A percentile compares a stretch with the other conserved stretches of the same genome.
Evolutionary conservation across 1,284 basidiomycete genomes (phyloP).

Genomic region (Heterobasidion occidentale): DNA sequence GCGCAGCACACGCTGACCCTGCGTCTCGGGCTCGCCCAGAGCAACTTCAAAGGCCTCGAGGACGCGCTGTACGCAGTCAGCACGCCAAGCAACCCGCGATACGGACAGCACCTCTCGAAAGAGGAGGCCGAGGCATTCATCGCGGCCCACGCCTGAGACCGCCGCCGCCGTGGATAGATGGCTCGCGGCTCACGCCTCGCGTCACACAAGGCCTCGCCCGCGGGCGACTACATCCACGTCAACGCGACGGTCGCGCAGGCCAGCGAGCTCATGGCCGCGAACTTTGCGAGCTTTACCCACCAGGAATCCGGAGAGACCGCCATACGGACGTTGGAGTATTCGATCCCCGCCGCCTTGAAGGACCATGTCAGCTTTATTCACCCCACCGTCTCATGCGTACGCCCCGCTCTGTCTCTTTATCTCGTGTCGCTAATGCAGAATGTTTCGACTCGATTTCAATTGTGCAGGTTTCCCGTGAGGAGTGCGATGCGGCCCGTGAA

Average conservation of each 20-base stretch:
- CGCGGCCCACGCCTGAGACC: neutral
- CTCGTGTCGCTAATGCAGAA: no score
- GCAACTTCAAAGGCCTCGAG: neutral
- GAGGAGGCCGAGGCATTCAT: neutral
- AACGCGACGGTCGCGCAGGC: conserved; percentile 19
- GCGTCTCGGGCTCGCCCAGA: neutral
- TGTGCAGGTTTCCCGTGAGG: no score
- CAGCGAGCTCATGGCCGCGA: conserved; percentile 19
- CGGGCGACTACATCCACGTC: conserved; percentile 14
- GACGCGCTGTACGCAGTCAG: neutral
- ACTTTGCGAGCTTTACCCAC: conserved; percentile 24
- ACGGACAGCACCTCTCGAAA: neutral
- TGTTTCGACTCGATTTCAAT: no score
- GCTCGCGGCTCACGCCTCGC: neutral
- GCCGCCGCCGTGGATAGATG: neutral
- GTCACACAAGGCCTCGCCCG: neutral
- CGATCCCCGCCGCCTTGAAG: conserved; percentile 17
- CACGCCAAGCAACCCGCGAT: neutral
- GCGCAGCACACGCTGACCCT: neutral
- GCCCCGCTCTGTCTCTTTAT: no score
- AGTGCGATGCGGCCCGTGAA: no score
- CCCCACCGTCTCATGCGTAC: conserved; percentile 13
- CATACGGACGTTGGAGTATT: conserved; percentile 24
- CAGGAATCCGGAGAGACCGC: conserved; percentile 13
- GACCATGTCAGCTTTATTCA: conserved; percentile 21